Evolutionary conservation across 352 stramenopile genomes (phyloP).

Genomic region (Globisporangium yorkense): DNA sequence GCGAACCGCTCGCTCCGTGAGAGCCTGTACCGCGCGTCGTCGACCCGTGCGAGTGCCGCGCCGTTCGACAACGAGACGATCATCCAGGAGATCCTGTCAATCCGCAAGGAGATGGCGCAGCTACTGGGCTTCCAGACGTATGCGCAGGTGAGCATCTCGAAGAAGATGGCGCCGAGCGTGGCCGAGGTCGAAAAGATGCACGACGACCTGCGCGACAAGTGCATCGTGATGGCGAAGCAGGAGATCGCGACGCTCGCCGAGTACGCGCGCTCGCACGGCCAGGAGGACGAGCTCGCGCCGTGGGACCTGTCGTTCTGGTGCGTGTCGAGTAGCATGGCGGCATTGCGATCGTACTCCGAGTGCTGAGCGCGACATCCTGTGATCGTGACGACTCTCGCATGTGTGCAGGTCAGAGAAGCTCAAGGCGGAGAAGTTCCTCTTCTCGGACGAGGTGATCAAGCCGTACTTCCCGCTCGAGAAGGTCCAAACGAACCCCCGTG

Average conservation of each 20-base stretch:
- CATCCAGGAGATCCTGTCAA: slow-evolving; percentile 91
- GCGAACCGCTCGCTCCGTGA: slow-evolving; percentile 89
- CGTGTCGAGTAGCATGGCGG: neutral
- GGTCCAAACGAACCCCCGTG: slow-evolving; percentile 24
- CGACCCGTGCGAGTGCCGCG: slow-evolving; percentile 86
- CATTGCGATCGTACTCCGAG: neutral
- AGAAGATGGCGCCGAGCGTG: slow-evolving; percentile 96
- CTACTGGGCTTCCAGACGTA: slow-evolving; percentile 94
- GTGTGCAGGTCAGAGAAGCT: slow-evolving; percentile 84
- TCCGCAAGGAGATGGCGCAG: slow-evolving; percentile 88
- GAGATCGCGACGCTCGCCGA: slow-evolving; percentile 89
- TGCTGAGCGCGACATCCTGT: neutral
- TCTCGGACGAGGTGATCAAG: slow-evolving; percentile 96
- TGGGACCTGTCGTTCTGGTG: slow-evolving; percentile 96
- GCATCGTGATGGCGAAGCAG: slow-evolving; percentile 81
- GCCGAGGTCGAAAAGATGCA: slow-evolving; percentile 90
- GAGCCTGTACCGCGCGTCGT: slow-evolving; percentile 90
- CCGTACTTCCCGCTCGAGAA: slow-evolving; percentile 95
- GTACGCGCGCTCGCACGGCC: slow-evolving; percentile 81
- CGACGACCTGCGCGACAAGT: slow-evolving; percentile 91
- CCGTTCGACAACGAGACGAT: slow-evolving; percentile 91
- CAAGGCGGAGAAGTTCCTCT: slow-evolving; percentile 93
- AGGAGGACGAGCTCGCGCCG: slow-evolving; percentile 69
- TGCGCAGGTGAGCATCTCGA: slow-evolving; percentile 89
- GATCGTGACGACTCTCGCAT: neutral